These are phyloP conservation scores for Phytophthora cactorum DNA, from an alignment of 352 stramenopile species.

Conservation along the genomic window DNA sequence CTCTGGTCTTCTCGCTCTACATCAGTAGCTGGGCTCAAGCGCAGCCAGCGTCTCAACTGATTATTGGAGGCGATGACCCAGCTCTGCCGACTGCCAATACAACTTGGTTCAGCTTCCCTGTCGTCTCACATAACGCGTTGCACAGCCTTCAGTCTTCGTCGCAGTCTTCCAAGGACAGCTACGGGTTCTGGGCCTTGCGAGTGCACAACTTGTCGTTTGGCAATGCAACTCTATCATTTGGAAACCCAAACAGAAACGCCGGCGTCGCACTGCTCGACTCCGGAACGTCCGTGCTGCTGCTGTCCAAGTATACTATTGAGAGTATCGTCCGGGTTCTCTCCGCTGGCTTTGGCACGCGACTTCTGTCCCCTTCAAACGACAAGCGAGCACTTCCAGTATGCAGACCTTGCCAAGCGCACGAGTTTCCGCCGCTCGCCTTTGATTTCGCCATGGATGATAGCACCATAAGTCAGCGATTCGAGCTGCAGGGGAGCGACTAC, in stretches of 20 bases:
- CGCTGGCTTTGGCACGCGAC: slow-evolving; percentile 10
- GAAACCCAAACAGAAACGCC: background rate
- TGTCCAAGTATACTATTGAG: slow-evolving; percentile 19
- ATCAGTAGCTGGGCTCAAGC: slow-evolving; percentile 16
- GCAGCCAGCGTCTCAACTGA: slow-evolving; percentile 21
- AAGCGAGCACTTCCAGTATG: slow-evolving; percentile 13
- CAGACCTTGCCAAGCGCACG: slow-evolving; percentile 20
- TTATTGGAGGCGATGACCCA: slow-evolving; percentile 19
- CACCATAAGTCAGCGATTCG: slow-evolving; percentile 12
- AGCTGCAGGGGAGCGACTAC: slow-evolving; percentile 32
- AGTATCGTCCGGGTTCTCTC: slow-evolving; percentile 14
- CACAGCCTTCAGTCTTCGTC: no score
- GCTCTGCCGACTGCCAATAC: slow-evolving; percentile 4
- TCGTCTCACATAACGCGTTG: slow-evolving; percentile 7
- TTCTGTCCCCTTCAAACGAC: background rate
- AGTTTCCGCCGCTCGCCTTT: slow-evolving; percentile 29
- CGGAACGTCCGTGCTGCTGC: slow-evolving; percentile 24
- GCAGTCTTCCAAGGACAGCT: slow-evolving; percentile 6
- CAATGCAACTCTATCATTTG: slow-evolving; percentile 3
- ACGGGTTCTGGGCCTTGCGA: slow-evolving; percentile 25
- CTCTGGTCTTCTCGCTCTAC: slow-evolving; percentile 19
- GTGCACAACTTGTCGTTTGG: slow-evolving; percentile 18
- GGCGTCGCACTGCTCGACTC: slow-evolving; percentile 28
- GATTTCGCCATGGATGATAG: slow-evolving; percentile 8
- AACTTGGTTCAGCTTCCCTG: slow-evolving; percentile 23